Conservation (phyloP, 495 filamentous ascomycete species). For the Hypoxylon crocopeplum region DNA sequence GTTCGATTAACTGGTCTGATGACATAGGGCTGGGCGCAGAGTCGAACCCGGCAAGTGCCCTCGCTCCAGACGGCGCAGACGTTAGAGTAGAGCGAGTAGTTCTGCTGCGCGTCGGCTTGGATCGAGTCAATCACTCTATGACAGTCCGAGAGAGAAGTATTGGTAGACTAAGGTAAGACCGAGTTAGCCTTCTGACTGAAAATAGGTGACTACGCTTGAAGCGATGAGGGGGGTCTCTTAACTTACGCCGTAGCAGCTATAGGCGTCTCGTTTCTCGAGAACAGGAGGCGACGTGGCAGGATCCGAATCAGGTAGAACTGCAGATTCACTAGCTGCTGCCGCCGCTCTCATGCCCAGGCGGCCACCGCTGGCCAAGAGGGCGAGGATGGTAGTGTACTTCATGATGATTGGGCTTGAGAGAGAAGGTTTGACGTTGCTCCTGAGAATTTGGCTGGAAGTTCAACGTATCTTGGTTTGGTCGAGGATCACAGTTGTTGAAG, state of each 20-base stretch:
- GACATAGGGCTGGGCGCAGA: constrained; percentile 41
- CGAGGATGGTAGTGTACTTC: constrained; percentile 8
- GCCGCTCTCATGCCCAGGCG: not conserved
- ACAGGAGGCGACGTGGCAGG: not conserved
- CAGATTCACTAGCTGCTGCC: not conserved
- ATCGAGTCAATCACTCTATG: constrained; percentile 36
- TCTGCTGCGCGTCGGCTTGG: constrained; percentile 21
- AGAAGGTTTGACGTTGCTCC: not conserved
- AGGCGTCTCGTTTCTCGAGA: constrained; percentile 41
- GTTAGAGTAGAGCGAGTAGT: constrained; percentile 32
- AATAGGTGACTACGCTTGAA: too few relatives aligned
- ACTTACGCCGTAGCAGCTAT: constrained; percentile 41
- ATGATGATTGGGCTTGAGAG: constrained; percentile 8
- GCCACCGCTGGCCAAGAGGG: constrained; percentile 8
- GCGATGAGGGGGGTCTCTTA: not conserved
- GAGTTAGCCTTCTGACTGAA: not conserved
- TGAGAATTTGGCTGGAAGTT: too few relatives aligned
- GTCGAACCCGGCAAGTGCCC: constrained; percentile 36
- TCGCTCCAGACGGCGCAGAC: constrained; percentile 40
- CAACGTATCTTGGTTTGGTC: too few relatives aligned
- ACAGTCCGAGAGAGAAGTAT: constrained; percentile 35
- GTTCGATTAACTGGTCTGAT: constrained; percentile 34
- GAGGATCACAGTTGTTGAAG: too few relatives aligned
- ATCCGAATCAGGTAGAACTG: not conserved
- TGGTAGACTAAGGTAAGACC: constrained; percentile 7